Evolutionary conservation across 192 early-diverging fungal species (phyloP).

Genomic region (Podila epicladia): DNA sequence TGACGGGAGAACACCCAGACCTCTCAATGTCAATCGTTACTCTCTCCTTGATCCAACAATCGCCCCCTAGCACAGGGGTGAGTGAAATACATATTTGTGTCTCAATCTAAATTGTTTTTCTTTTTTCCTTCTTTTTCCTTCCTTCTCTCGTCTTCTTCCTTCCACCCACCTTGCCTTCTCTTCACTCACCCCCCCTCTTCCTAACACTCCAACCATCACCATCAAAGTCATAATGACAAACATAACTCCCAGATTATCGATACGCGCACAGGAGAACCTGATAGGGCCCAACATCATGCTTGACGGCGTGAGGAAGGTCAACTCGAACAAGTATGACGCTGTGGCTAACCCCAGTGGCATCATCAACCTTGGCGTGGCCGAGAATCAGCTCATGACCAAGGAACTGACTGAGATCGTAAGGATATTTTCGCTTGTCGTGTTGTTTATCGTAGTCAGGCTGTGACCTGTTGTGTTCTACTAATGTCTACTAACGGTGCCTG

Average conservation of each 20-base stretch:
- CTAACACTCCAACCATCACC: neutral
- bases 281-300: conserved; percentile 19
- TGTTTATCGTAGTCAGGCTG: neutral
- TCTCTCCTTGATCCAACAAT: no score
- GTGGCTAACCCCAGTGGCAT: conserved; percentile 72
- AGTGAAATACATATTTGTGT: neutral
- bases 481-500: no score
- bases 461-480: neutral
- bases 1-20: no score
- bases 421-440: neutral
- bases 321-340: conserved; percentile 39
- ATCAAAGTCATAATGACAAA: conserved; percentile 4
- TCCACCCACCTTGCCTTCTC: neutral
- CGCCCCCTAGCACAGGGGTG: neutral
- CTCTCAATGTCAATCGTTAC: no score
- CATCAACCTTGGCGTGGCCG: conserved; percentile 84
- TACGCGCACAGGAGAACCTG: conserved; percentile 33
- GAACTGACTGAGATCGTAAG: conserved; percentile 68
- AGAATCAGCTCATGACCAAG: conserved; percentile 72
- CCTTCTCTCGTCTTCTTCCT: neutral
- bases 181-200: neutral
- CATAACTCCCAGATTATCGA: conserved; percentile 6
- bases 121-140: conserved; percentile 3
- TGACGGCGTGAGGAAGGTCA: conserved; percentile 17
- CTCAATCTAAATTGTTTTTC: neutral